phyloP scores from a whole-genome alignment of 1,139 yeast genomes.

The Scheffersomyces lignicola region DNA sequence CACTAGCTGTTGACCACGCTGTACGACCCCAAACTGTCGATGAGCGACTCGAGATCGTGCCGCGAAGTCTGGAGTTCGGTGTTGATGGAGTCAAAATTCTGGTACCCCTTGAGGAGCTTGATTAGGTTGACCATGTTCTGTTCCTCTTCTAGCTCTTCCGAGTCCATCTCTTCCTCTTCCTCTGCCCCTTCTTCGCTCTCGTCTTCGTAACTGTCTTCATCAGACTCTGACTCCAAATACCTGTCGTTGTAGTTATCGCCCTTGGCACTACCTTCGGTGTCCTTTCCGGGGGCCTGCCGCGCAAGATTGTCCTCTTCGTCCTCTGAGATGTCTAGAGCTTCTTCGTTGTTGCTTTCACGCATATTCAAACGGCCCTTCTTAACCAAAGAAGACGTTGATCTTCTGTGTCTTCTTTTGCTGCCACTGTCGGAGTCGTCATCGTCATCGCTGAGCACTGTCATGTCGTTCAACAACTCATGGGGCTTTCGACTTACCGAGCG shows the following conservation, averaged over 20 bases:
- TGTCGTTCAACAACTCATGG: constrained; percentile 6
- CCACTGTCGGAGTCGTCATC: constrained; percentile 4
- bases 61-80: constrained; percentile 63
- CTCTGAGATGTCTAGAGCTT: constrained; percentile 6
- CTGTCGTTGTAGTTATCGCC: constrained; percentile 8
- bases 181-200: constrained; percentile 4
- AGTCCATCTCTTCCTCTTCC: constrained; percentile 8
- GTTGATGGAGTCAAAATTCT: constrained; percentile 71
- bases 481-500: constrained; percentile 6
- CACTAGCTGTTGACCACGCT: constrained; percentile 39
- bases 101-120: constrained; percentile 54
- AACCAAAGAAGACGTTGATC: constrained; percentile 11
- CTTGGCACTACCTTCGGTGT: constrained; percentile 4
- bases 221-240: constrained; percentile 1
- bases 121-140: constrained; percentile 30
- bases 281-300: constrained; percentile 7
- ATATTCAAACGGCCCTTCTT: neutral
- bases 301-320: constrained; percentile 10
- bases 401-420: constrained; percentile 5
- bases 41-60: constrained; percentile 51
- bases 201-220: neutral
- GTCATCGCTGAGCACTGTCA: constrained; percentile 16
- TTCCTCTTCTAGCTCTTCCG: constrained; percentile 22
- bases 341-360: neutral
- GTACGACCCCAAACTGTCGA: constrained; percentile 45